Base-by-base conservation (phyloP, 2,329 filamentous ascomycete genomes). In the Penicillium sclerotigenum region DNA sequence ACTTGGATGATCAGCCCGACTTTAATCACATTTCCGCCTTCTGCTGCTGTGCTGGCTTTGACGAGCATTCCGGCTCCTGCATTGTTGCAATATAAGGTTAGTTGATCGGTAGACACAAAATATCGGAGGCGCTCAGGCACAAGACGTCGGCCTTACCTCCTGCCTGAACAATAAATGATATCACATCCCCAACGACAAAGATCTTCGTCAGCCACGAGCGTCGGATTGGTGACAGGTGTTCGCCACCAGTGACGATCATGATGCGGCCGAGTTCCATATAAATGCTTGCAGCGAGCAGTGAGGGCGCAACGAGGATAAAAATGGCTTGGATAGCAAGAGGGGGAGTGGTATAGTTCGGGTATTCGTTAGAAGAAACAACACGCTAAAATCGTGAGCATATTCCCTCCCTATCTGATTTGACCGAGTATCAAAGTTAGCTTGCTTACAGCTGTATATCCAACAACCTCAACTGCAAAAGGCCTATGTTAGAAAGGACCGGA, bases 231-330 rank as follows among this genome's bases (percentile, higher is more conserved):
- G 64, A 65, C 22, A 57, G 36, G 0, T 56, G 22, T 37, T 69
- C 65, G 4, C 53, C 65, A n/a, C 61, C 36, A 2, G 66, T 54
- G 9, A 46, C 28, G 26, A 62, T 40, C 22, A 70, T 65, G n/a
- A 71, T 41, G 14, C 68, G 59, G 1, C 68, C 68, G 0, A 71
- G 57, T 4, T 61, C 61, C 69, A 71, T 71, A 50, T 71, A 71
- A 20, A 71, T 65, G 1, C 63, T 66, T 9, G 68, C 68, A 4
- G 69, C 68, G 42, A 70, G 66, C 10, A 71, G 61, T 1, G 68
- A 60, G 2, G 69, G 69, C 0, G 65, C 68, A n/a, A 71, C 60
- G 26, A 71, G 66, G 26, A 71, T 62, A 4, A 72, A 59, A 50
- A 70, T 58, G 10, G 65, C 66, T 48, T 71, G 69, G 5, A 68